Base-by-base conservation (phyloP, 768 basidiomycete species). In the Brasilioporus rufonigricans region DNA sequence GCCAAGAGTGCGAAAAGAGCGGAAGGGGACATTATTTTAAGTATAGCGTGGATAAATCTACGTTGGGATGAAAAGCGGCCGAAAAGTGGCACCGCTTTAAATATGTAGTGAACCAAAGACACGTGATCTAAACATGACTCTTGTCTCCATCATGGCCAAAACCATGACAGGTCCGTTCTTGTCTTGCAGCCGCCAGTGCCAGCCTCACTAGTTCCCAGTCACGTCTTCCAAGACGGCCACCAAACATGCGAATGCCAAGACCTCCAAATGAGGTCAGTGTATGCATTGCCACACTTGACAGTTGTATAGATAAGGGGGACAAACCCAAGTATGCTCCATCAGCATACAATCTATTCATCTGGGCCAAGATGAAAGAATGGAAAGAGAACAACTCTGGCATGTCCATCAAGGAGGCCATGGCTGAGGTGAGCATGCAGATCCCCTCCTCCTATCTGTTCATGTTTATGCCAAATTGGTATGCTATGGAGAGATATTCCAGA, bases 401-500 rank as follows among this genome's bases (percentile, higher is more conserved):
- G 62, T 73, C 60, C n/a, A 61, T 72, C 58, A 84, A 78, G 67
- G 83, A 85, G 13, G 83, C 80, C 48, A 85, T 86, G 74, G 38
- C 38, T 27, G 74, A 74, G 61, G 77, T 76, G 57, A n/a, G 26
- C 43, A 64, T 54, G 44, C 56, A 40, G 49, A 60, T 48, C 53
- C 8, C 38, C 8, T 24, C 33, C 14, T 47, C 31, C 14, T 16
- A 10, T 44, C 12, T n/a, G 14, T 48, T 63, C 50, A 67, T 38
- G 6, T 26, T 23, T 19, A 2, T 36, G 18, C 1, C 58, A 86
- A 85, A 82, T 86, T 57, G 83, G 77, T 6, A 71, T 65, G 1
- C 52, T 81, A 52, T 86, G 85, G 85, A 76, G 71, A 43, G 76
- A 83, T 52, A 76, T 84, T 0, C 81, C 81, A 1, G 83, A 84